Evolutionary conservation across 2,329 filamentous ascomycete genomes (phyloP).

Genomic region (Talaromyces verruculosus): DNA sequence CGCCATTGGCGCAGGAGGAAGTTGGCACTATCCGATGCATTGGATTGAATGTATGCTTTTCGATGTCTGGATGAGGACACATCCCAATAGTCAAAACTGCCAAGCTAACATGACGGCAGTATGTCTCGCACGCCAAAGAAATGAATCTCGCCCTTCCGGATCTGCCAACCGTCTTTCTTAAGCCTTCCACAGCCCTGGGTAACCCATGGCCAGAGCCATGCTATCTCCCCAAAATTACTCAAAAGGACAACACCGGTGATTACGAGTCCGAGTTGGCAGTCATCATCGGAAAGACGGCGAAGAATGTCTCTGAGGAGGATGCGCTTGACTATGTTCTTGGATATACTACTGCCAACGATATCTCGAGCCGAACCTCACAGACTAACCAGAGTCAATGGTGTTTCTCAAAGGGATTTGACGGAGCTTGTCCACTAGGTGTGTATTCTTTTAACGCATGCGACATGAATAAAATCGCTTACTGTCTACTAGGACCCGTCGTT

Average conservation of each 20-base stretch:
- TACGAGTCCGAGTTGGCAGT: conserved; percentile 62
- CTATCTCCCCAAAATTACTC: conserved; percentile 55
- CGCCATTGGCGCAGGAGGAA: conserved; percentile 51
- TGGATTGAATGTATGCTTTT: conserved; percentile 52
- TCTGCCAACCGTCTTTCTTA: conserved; percentile 60
- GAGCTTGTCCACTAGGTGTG: conserved; percentile 54
- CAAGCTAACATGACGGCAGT: conserved; percentile 33
- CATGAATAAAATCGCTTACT: neutral
- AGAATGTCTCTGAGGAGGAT: conserved; percentile 58
- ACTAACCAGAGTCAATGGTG: conserved; percentile 57
- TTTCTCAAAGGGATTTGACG: conserved; percentile 61
- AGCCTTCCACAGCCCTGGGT: conserved; percentile 55
- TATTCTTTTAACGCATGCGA: neutral
- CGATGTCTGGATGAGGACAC: neutral
- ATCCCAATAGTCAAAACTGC: neutral
- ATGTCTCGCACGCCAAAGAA: conserved; percentile 53
- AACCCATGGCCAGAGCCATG: conserved; percentile 56
- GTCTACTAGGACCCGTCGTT: conserved; percentile 48
- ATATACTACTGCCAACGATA: conserved; percentile 64
- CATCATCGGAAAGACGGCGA: conserved; percentile 54
- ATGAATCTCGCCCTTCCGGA: conserved; percentile 54
- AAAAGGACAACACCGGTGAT: conserved; percentile 56
- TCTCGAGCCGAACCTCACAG: conserved; percentile 60
- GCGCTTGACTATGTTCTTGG: conserved; percentile 62
- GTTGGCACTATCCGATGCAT: conserved; percentile 61